These are phyloP conservation scores for Trichopus zeylanicus DNA, from an alignment of 116 monocot species.

Conservation along the genomic window DNA sequence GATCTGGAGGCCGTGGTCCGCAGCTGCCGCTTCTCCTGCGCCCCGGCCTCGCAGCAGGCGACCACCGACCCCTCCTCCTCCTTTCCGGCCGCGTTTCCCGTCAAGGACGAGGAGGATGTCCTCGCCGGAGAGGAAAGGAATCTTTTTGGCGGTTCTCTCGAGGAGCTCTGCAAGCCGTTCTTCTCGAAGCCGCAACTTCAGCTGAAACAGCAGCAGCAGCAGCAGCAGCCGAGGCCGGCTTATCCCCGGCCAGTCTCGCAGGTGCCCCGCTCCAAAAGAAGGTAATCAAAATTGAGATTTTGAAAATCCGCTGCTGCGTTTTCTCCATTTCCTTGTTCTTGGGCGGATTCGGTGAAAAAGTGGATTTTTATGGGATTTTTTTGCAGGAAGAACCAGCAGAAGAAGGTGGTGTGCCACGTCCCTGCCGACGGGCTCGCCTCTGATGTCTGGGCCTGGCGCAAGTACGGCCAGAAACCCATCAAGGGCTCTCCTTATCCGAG, in stretches of 20 bases:
- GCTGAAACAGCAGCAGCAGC: neutral
- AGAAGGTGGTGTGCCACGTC: slow-evolving; percentile 53
- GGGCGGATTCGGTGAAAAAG: neutral
- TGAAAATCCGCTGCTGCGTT: too few species aligned
- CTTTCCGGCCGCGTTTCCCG: neutral
- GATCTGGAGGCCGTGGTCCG: neutral
- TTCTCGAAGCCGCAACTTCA: slow-evolving; percentile 1
- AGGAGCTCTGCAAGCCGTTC: slow-evolving; percentile 21
- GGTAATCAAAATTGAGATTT: slow-evolving; percentile 13
- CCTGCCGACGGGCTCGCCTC: slow-evolving; percentile 39
- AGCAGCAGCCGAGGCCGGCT: neutral
- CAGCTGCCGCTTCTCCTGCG: neutral
- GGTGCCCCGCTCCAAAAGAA: slow-evolving; percentile 26
- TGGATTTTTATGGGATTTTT: neutral
- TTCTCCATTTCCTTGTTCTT: too few species aligned
- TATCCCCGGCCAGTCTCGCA: neutral
- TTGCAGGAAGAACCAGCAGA: slow-evolving; percentile 43
- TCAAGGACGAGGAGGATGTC: neutral
- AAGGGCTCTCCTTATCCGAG: slow-evolving; percentile 44
- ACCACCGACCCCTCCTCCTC: neutral
- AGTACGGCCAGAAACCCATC: slow-evolving; percentile 43
- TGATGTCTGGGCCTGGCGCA: slow-evolving; percentile 40
- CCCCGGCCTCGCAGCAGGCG: neutral
- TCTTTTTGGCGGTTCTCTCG: slow-evolving; percentile 4
- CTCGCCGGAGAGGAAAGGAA: neutral